Evolutionary conservation across 208 protist species (phyloP), one percentile per base, ranked within the genome.

Genomic region (Leptomonas pyrrhocoris): DNA sequence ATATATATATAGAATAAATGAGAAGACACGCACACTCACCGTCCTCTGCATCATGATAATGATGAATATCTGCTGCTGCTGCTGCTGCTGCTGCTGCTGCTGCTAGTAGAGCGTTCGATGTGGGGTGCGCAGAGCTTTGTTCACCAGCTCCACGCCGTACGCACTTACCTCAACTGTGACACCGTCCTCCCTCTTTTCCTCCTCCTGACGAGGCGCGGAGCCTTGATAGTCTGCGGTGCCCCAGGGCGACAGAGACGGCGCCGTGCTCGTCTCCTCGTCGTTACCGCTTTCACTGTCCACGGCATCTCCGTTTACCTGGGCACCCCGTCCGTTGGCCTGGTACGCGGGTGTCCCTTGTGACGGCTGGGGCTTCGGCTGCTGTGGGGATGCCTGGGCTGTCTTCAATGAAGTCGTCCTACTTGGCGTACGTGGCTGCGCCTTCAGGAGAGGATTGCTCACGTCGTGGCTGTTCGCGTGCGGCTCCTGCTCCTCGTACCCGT

Each of bases 111-210:
- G 36, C 12, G 55, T 46, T 42, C 36, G 4, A n/a, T 21, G 55
- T 28, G 25, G 58, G 4, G 69, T 74, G 58, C 69, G 60, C 45
- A 74, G 49, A 7, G 54, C 56, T n/a, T 18, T 5, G 53, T 74
- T 48, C 28, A 74, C 69, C 40, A 68, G 50, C 69, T 74, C 51
- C 31, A 62, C 54, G 2, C 60, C 69, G 16, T 74, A 45, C 18
- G 50, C 51, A 38, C 54, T 74, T 23, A 50, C 51, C 43, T 61
- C 59, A 13, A 19, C 43, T 6, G 59, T 27, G 18, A 15, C 25
- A 8, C 30, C 43, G 19, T 31, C 43, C 59, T 27, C 25, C 15
- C 59, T 5, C 2, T 40, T 28, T 12, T 40, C 8, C n/a, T 50
- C 25, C 6, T 50, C 57, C 5, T 23, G 15, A 2, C 57, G 57